Percentiles rank a stretch among this genome's conserved stretches.
Evolutionary conservation across 164 flowering plant species (phyloP).

Genomic region (Aristolochia californica): DNA sequence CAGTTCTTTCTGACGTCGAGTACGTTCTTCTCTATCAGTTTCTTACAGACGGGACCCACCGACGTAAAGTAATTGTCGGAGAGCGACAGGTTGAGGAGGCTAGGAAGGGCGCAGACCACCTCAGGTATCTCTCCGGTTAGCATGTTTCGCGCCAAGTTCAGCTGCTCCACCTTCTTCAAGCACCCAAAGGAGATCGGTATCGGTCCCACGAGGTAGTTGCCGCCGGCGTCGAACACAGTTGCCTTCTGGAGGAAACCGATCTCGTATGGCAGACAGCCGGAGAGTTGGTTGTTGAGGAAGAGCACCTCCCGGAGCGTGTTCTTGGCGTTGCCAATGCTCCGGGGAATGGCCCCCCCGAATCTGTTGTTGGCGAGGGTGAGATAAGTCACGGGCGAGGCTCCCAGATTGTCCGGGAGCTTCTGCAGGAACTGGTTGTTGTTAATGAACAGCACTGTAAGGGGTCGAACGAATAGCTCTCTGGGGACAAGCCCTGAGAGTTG

Average conservation of each 20-base stretch:
- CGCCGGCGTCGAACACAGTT: constrained; percentile 34
- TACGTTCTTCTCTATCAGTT: constrained; percentile 4
- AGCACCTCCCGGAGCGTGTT: constrained; percentile 30
- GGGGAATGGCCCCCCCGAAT: constrained; percentile 32
- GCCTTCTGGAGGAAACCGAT: constrained; percentile 31
- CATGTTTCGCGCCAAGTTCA: constrained; percentile 32
- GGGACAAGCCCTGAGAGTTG: constrained; percentile 24
- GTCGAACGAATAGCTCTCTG: constrained; percentile 13
- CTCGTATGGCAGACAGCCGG: constrained; percentile 51
- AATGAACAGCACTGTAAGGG: constrained; percentile 15
- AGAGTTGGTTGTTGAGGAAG: constrained; percentile 31
- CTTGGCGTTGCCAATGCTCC: constrained; percentile 21
- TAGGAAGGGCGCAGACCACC: constrained; percentile 24
- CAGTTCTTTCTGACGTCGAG: constrained; percentile 9
- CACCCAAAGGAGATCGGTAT: constrained; percentile 41
- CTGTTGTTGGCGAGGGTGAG: constrained; percentile 22
- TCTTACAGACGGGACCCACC: constrained; percentile 9
- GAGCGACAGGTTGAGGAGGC: constrained; percentile 12
- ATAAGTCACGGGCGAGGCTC: background rate
- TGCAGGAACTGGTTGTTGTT: constrained; percentile 4
- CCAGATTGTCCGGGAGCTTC: constrained; percentile 1
- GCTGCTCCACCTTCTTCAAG: constrained; percentile 21
- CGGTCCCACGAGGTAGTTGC: constrained; percentile 39
- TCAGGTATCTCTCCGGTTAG: constrained; percentile 45
- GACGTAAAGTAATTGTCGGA: constrained; percentile 10